These are phyloP conservation scores for Candida stauntonica DNA, from an alignment of 805 yeast species.

Conservation along the genomic window DNA sequence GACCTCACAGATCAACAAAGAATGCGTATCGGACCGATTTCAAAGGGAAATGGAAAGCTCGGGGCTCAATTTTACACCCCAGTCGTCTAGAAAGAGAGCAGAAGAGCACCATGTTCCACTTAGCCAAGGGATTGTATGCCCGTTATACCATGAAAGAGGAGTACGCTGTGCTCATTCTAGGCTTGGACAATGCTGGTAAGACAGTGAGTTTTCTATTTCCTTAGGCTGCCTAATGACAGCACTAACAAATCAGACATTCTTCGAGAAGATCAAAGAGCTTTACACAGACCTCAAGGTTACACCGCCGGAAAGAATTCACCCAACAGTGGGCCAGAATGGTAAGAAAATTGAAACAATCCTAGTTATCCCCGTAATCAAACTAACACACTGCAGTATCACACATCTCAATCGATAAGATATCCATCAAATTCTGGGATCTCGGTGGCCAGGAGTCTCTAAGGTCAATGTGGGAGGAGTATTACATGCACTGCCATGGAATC, in stretches of 20 bases:
- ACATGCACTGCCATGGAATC: slow-evolving; percentile 81
- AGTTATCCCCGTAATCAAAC: too few species aligned
- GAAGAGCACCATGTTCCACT: slow-evolving; percentile 82
- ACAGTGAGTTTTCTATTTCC: slow-evolving; percentile 37
- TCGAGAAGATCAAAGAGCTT: slow-evolving; percentile 59
- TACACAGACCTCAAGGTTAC: slow-evolving; percentile 44
- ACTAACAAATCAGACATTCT: slow-evolving; percentile 39
- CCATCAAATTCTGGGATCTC: slow-evolving; percentile 87
- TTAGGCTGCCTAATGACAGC: background rate
- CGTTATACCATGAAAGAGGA: slow-evolving; percentile 59
- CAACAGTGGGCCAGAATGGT: slow-evolving; percentile 93
- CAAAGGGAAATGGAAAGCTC: too few species aligned
- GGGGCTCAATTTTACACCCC: too few species aligned
- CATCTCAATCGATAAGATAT: slow-evolving; percentile 34
- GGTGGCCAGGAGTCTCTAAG: slow-evolving; percentile 92
- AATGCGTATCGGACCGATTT: too few species aligned
- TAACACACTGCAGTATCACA: too few species aligned
- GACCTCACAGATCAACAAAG: too few species aligned
- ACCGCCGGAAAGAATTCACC: slow-evolving; percentile 64
- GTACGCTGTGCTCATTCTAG: slow-evolving; percentile 75
- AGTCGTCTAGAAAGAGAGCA: too few species aligned
- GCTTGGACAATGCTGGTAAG: slow-evolving; percentile 95
- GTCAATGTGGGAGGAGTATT: slow-evolving; percentile 84
- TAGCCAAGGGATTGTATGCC: slow-evolving; percentile 56
- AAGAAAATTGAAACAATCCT: too few species aligned